Evolutionary conservation across 768 basidiomycete genomes (phyloP), one percentile per base, ranked within the genome.

Genomic region (Hemileccinum impolitum): DNA sequence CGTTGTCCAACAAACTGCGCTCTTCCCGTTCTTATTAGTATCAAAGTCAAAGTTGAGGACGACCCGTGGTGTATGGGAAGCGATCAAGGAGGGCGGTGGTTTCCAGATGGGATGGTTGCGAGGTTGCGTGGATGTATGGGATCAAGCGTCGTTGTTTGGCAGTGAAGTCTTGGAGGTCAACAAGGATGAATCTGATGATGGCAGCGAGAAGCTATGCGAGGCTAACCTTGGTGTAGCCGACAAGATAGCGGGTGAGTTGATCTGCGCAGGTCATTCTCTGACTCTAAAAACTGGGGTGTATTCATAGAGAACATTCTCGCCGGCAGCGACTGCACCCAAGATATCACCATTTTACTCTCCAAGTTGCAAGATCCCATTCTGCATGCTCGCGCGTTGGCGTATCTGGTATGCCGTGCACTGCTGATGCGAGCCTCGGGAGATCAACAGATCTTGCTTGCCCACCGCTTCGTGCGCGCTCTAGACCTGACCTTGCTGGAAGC

Each of bases 21-120:
- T 94, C 46, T 87, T 91, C 61, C 87, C 91, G 0, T 80, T 81
- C 59, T 68, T 94, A 38, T 64, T 94, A 14, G 85, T 80, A 56
- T 85, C 88, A 7, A 90, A 87, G 59, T 68, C 85, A 3, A 76
- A 84, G 43, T 78, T 84, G 52, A 84, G 81, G 60, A 85, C 80
- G 1, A 75, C 81, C 0, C 75, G 79, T 18, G 62, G 75, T n/a
- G 79, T 83, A 0, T 94, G 92, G 92, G 82, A 83, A 47, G 66
- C 78, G n/a, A 61, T 93, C 48, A 64, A 59, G n/a, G 74, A 73
- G 12, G 42, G 62, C 43, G 54, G 53, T n/a, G 55, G 65, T 48
- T 56, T 51, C 45, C 64, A 59, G 39, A 61, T 38, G 6, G 68
- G 66, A 52, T 73, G 84, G 70, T 61, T 89, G 15, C 67, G 55